Evolutionary conservation across 2,329 filamentous ascomycete genomes (phyloP).

Genomic region (Alternaria sp.): DNA sequence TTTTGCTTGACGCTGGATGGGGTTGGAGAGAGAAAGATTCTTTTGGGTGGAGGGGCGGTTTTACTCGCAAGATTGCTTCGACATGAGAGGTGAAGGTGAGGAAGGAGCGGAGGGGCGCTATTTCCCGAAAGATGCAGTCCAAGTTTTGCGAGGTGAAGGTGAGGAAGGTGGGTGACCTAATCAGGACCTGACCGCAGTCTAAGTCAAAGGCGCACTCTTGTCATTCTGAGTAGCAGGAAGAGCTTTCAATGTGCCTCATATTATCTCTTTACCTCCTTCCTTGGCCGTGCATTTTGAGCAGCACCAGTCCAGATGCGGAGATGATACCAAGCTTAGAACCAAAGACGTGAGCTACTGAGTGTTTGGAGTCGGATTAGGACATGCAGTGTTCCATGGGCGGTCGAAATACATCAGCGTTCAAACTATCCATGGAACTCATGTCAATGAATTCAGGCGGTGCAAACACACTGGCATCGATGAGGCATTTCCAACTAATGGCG

Average conservation of each 20-base stretch:
- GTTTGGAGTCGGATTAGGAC: accelerated
- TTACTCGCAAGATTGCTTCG: too few relatives aligned
- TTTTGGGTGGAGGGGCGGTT: not conserved
- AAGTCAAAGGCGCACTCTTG: not conserved
- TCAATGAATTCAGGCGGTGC: not conserved
- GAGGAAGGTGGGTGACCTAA: not conserved
- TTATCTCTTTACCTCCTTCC: not conserved
- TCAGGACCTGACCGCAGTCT: not conserved
- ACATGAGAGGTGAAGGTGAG: not conserved
- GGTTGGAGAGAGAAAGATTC: not conserved
- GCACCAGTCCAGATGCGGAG: not conserved
- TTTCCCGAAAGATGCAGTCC: not conserved
- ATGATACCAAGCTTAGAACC: not conserved
- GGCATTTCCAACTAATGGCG: not conserved
- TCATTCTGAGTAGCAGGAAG: accelerated
- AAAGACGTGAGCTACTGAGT: not conserved
- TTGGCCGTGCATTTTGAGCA: not conserved
- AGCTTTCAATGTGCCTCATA: too few relatives aligned
- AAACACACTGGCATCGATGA: not conserved
- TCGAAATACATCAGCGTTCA: not conserved
- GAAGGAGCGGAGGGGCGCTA: not conserved
- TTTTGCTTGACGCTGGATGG: not conserved
- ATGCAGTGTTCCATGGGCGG: not conserved
- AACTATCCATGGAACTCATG: accelerated
- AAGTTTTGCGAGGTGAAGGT: not conserved